Conservation (phyloP, 176 grass and related monocot species). For the Alopecurus myosuroides region DNA sequence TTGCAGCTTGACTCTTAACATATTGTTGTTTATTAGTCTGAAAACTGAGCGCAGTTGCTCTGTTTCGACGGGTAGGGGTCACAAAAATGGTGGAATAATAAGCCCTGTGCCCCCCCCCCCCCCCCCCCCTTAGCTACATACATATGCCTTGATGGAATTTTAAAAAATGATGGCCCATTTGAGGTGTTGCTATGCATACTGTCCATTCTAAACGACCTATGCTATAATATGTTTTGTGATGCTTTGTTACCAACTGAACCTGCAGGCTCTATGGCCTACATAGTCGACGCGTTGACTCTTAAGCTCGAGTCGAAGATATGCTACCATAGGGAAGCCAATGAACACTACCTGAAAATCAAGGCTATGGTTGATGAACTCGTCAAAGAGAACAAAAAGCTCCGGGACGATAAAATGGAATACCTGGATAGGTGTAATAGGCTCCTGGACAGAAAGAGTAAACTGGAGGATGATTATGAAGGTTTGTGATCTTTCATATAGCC, state of each 20-base stretch:
- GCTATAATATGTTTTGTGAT: not conserved
- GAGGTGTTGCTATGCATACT: not conserved
- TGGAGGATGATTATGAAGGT: not conserved
- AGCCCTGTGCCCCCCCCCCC: no score
- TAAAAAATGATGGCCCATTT: no score
- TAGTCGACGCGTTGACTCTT: not conserved
- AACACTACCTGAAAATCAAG: constrained; percentile 8
- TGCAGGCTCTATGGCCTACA: not conserved
- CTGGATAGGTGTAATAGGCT: not conserved
- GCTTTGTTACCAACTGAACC: not conserved
- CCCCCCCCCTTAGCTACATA: no score
- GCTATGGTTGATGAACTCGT: not conserved
- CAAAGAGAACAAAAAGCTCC: constrained; percentile 9
- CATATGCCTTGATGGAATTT: no score
- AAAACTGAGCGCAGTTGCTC: no score
- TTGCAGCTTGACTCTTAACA: no score
- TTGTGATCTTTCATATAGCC: not conserved
- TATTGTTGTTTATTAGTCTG: no score
- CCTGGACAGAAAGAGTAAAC: not conserved
- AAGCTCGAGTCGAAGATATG: constrained; percentile 12
- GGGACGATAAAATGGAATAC: not conserved
- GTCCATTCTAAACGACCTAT: not conserved
- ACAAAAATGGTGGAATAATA: no score
- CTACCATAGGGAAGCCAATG: not conserved
- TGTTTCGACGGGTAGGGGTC: no score